Base-by-base conservation (phyloP, 257 asterid species). In the Mentha longifolia region DNA sequence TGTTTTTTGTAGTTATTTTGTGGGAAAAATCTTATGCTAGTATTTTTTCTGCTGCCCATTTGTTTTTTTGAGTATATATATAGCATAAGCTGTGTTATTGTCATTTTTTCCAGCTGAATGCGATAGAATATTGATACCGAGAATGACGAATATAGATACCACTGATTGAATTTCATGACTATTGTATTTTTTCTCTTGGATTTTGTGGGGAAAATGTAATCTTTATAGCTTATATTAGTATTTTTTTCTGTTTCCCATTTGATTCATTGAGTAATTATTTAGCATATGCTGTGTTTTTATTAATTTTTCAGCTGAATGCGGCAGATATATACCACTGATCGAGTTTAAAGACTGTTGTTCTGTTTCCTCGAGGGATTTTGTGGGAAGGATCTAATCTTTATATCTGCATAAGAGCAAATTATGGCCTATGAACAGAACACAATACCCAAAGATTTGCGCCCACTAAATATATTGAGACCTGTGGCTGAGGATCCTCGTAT, bases 361-460 rank as follows among this genome's bases (percentile, higher is more conserved):
- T 54, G 61, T 12, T 72, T 22, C 42, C 0, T 3, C 1, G 51
- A 55, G 71, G 67, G 80, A 52, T 76, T 79, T 74, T 55, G 57
- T 37, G 66, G 66, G 8, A 50, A 28, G 72, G 56, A 67, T 73
- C 31, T 46, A 45, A 61, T 61, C n/a, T 79, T 37, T 73, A 30
- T 68, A 35, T 61, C 71, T 59, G 62, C 13, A 20, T 35, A 49
- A 14, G 47, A 31, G 69, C 69, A 25, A 68, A 61, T 61, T 35
- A 92, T 92, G 99, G 95, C 94, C 15, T 92, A 83, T 69, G 96
- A 92, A 84, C 96, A 82, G 83, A 92, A 81, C 80, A 84, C 86
- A 39, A 41, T 84, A 22, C 95, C 96, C 50, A 84, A 81, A 76
- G 91, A 86, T 85, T 81, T 94, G 72, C 94, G 89, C 46, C 97